A percentile compares a stretch with the other conserved stretches of the same genome.
phyloP scores from a whole-genome alignment of 768 basidiomycete species.

The Hemileccinum rubropunctum region DNA sequence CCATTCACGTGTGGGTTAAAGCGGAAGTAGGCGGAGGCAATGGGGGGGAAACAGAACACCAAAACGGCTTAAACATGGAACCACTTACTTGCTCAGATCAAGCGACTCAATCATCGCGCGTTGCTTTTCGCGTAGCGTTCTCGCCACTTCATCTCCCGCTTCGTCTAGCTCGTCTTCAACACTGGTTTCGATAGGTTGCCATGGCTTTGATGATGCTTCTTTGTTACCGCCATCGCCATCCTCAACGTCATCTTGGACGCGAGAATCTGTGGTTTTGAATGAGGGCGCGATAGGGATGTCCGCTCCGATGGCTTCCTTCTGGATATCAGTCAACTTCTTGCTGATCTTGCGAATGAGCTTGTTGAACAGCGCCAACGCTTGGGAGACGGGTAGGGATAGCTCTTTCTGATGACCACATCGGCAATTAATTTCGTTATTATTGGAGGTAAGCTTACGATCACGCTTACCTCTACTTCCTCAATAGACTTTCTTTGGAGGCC shows the following conservation, averaged over 20 bases:
- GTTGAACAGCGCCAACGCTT: conserved; percentile 85
- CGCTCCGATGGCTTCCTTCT: conserved; percentile 71
- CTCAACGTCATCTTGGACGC: conserved; percentile 13
- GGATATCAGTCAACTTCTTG: conserved; percentile 71
- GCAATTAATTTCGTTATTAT: conserved; percentile 4
- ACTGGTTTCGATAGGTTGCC: conserved; percentile 44
- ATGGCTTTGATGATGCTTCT: conserved; percentile 17
- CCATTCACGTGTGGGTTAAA: background rate
- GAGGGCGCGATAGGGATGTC: conserved; percentile 49
- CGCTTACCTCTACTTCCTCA: conserved; percentile 80
- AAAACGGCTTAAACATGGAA: background rate
- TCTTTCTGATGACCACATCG: conserved; percentile 50
- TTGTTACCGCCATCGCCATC: conserved; percentile 3
- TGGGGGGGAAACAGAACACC: background rate
- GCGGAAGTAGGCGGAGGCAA: conserved; percentile 7
- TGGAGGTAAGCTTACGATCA: too few relatives aligned
- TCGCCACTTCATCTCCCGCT: conserved; percentile 68
- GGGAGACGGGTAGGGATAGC: conserved; percentile 79
- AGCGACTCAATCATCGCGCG: conserved; percentile 84
- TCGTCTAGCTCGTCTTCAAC: conserved; percentile 72
- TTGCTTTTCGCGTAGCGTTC: conserved; percentile 62
- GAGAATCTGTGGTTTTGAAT: conserved; percentile 16
- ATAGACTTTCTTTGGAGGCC: conserved; percentile 87
- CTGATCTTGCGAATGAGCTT: conserved; percentile 87
- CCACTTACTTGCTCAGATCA: conserved; percentile 80